Conservation (phyloP, 106 monocot species). For the Xerophyta viscosa region DNA sequence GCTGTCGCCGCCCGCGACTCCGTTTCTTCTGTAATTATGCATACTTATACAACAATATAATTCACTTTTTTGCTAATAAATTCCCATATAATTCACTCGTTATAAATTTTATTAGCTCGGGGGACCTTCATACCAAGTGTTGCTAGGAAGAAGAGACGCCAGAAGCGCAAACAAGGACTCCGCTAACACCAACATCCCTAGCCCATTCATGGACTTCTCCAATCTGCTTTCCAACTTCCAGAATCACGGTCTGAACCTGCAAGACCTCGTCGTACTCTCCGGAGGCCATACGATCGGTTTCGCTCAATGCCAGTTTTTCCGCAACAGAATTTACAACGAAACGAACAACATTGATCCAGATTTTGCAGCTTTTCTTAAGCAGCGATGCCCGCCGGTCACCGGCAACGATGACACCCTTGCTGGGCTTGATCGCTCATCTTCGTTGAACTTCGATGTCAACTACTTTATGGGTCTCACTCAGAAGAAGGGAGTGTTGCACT, state of each 20-base stretch:
- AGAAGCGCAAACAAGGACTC: neutral
- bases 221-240: constrained; percentile 28
- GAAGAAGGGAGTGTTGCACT: constrained; percentile 50
- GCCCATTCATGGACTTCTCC: constrained; percentile 22
- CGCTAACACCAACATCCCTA: constrained; percentile 56
- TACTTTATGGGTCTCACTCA: constrained; percentile 35
- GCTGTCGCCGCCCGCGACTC: constrained; percentile 29
- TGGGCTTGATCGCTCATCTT: constrained; percentile 25
- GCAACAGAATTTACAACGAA: constrained; percentile 46
- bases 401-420: constrained; percentile 34
- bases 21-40: constrained; percentile 17
- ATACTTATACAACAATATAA: too few relatives aligned
- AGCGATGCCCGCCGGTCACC: constrained; percentile 28
- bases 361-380: constrained; percentile 19
- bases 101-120: too few relatives aligned
- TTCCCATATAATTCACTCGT: too few relatives aligned
- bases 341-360: constrained; percentile 31
- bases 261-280: constrained; percentile 51
- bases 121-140: constrained; percentile 62
- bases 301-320: constrained; percentile 36
- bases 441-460: constrained; percentile 20
- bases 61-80: too few relatives aligned
- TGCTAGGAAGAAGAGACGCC: constrained; percentile 61
- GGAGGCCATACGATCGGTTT: constrained; percentile 61
- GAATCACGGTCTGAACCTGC: constrained; percentile 31